A percentile compares a stretch with the other conserved stretches of the same genome.
phyloP scores from a whole-genome alignment of 768 basidiomycete species.

The Pulveroboletus sp. region DNA sequence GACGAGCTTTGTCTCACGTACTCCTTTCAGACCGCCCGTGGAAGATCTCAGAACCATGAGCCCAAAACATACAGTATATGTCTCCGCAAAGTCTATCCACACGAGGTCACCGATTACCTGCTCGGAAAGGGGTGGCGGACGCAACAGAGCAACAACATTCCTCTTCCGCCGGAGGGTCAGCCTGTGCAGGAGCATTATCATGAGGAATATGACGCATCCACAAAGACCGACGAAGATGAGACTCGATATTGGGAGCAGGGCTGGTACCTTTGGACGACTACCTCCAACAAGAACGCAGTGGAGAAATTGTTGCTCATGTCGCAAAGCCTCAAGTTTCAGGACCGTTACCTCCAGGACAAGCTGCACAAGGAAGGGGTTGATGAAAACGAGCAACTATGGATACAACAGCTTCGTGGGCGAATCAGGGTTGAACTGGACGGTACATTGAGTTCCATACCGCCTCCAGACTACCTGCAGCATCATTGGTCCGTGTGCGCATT shows the following conservation, averaged over 20 bases:
- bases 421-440: constrained; percentile 25
- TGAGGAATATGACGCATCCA: constrained; percentile 9
- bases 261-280: constrained; percentile 69
- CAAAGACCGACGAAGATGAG: constrained; percentile 31
- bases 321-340: constrained; percentile 47
- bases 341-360: constrained; percentile 29
- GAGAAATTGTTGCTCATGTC: constrained; percentile 60
- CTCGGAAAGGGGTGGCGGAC: constrained; percentile 33
- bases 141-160: constrained; percentile 49
- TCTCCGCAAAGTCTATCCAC: constrained; percentile 60
- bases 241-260: constrained; percentile 66
- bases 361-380: constrained; percentile 43
- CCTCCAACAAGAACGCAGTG: constrained; percentile 45
- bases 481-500: constrained; percentile 37
- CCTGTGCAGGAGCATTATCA: constrained; percentile 23
- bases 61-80: constrained; percentile 58
- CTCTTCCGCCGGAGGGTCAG: constrained; percentile 66
- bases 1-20: constrained; percentile 66
- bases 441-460: constrained; percentile 25
- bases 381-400: constrained; percentile 47
- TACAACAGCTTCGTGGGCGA: constrained; percentile 19
- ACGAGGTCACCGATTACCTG: constrained; percentile 56
- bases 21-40: constrained; percentile 53
- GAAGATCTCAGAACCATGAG: constrained; percentile 45
- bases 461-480: constrained; percentile 21